Percentiles rank a stretch among this genome's conserved stretches.
Evolutionary conservation across 768 basidiomycete genomes (phyloP).

Genomic region (Panellus pusillus): DNA sequence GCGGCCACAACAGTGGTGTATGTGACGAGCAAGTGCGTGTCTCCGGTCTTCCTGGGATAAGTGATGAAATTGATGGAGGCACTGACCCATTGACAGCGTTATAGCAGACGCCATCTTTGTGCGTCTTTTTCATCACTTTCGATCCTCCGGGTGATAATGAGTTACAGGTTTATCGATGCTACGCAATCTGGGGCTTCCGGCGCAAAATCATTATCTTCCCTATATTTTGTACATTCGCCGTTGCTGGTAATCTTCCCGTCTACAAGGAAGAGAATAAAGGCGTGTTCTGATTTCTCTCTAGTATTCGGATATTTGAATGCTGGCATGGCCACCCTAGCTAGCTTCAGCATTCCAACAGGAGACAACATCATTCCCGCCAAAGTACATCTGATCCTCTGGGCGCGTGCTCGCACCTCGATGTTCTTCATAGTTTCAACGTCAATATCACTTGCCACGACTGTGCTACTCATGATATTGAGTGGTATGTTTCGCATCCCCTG

Average conservation of each 20-base stretch:
- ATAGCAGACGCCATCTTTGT: constrained; percentile 11
- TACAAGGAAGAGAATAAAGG: neutral
- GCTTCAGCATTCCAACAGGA: no score
- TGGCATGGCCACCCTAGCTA: no score
- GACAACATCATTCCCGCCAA: neutral
- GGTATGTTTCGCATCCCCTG: neutral
- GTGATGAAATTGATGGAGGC: neutral
- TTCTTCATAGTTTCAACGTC: neutral
- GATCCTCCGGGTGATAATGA: neutral
- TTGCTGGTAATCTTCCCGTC: neutral
- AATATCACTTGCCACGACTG: constrained; percentile 1
- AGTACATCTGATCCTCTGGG: neutral
- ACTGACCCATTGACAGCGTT: neutral
- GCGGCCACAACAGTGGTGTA: neutral
- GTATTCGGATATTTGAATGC: neutral
- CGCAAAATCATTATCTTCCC: neutral
- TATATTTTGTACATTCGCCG: neutral
- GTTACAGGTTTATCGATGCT: constrained; percentile 9
- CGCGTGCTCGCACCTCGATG: neutral
- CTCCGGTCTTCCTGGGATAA: neutral
- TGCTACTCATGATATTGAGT: constrained; percentile 3
- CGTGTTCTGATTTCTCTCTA: neutral
- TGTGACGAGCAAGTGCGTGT: constrained; percentile 7
- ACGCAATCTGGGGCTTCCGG: constrained; percentile 6
- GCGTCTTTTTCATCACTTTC: neutral